These are phyloP conservation scores for thale cress (Arabidopsis thaliana) DNA, from an alignment of 345 rosid genomes.

Conservation along the genomic window TAIR10.1 NC_003076.8:25342001-25342500, in stretches of 20 bases:
- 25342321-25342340: slow-evolving; percentile 86
- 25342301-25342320: slow-evolving; percentile 75
- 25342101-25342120: slow-evolving; percentile 80
- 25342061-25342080: slow-evolving; percentile 80
- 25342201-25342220: slow-evolving; percentile 75
- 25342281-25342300: slow-evolving; percentile 73
- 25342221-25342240: slow-evolving; percentile 72
- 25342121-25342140: slow-evolving; percentile 71
- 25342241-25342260: slow-evolving; percentile 80
- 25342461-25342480: slow-evolving; percentile 77
- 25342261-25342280: slow-evolving; percentile 83
- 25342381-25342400: slow-evolving; percentile 84
- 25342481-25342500: slow-evolving; percentile 70
- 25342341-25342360: slow-evolving; percentile 83
- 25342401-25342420: slow-evolving; percentile 81
- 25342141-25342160: slow-evolving; percentile 76
- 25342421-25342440: slow-evolving; percentile 74
- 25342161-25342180: slow-evolving; percentile 89
- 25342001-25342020: slow-evolving; percentile 88
- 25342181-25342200: slow-evolving; percentile 80
- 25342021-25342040: slow-evolving; percentile 66
- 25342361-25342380: slow-evolving; percentile 83
- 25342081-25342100: slow-evolving; percentile 79
- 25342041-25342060: slow-evolving; percentile 83
- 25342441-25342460: slow-evolving; percentile 70